These are phyloP conservation scores for Leccinum subtestaceum DNA, from an alignment of 768 basidiomycete species.

Conservation along the genomic window DNA sequence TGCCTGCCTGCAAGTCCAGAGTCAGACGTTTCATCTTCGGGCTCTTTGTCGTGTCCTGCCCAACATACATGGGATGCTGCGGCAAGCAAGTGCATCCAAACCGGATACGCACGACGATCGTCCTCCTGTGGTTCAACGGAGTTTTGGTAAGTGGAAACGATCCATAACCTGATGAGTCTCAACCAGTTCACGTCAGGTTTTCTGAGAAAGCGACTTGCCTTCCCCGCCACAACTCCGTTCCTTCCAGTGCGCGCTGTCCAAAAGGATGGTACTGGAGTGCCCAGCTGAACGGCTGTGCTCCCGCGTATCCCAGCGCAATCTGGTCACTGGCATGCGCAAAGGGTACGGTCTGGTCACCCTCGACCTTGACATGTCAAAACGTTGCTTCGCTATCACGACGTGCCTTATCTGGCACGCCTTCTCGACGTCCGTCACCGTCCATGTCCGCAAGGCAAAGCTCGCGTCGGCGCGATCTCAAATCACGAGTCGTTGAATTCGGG, in stretches of 20 bases:
- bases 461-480: slow-evolving; percentile 33
- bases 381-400: slow-evolving; percentile 24
- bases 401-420: not conserved
- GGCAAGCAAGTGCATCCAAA: slow-evolving; percentile 2
- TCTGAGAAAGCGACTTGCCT: slow-evolving; percentile 12
- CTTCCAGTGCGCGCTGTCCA: slow-evolving; percentile 8
- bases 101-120: not conserved
- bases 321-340: slow-evolving; percentile 33
- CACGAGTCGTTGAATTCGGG: slow-evolving; percentile 24
- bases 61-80: slow-evolving; percentile 6
- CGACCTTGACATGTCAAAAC: slow-evolving; percentile 42
- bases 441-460: slow-evolving; percentile 10
- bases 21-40: not conserved
- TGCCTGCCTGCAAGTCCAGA: slow-evolving; percentile 12
- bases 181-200: slow-evolving; percentile 8
- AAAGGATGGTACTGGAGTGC: slow-evolving; percentile 19
- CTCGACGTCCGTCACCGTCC: slow-evolving; percentile 40
- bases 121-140: slow-evolving; percentile 2
- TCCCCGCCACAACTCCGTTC: not conserved
- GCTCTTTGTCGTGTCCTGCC: slow-evolving; percentile 6
- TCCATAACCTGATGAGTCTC: not conserved
- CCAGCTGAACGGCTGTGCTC: slow-evolving; percentile 8
- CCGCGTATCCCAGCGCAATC: slow-evolving; percentile 8
- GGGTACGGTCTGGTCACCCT: slow-evolving; percentile 45
- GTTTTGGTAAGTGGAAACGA: slow-evolving; percentile 10